Percentiles rank a stretch among this genome's conserved stretches.
phyloP scores from a whole-genome alignment of 352 stramenopile genomes.

The Pythium catenulatum region DNA sequence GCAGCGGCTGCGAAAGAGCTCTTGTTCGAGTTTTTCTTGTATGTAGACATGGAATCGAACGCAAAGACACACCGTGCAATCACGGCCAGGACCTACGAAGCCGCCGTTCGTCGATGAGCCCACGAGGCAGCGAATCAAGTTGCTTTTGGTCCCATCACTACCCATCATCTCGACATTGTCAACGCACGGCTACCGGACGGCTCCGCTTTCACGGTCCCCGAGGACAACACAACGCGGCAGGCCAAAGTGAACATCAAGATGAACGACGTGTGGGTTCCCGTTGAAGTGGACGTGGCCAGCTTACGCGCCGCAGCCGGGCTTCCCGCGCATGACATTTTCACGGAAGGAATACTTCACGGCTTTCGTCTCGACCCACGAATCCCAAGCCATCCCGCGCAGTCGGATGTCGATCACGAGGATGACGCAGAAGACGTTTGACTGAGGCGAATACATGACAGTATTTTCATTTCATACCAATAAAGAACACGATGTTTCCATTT shows the following conservation, averaged over 20 bases:
- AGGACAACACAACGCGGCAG: background rate
- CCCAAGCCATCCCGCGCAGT: too few relatives aligned
- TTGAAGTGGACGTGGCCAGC: background rate
- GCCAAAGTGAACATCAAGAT: too few relatives aligned
- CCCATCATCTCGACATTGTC: background rate
- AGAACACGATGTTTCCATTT: too few relatives aligned
- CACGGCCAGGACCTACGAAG: background rate
- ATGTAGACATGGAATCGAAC: background rate
- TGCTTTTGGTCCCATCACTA: background rate
- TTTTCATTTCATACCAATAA: too few relatives aligned
- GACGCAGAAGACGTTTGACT: background rate
- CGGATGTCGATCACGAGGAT: background rate
- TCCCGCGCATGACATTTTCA: constrained; percentile 5
- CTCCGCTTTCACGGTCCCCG: background rate
- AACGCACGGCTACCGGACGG: background rate
- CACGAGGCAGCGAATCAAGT: background rate
- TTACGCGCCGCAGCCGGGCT: background rate
- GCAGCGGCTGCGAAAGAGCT: background rate
- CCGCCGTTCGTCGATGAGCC: background rate
- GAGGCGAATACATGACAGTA: too few relatives aligned
- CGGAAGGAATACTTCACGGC: background rate
- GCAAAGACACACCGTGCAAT: background rate
- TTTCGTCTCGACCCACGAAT: background rate
- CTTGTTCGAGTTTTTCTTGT: background rate
- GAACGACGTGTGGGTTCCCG: background rate